A percentile compares a stretch with the other conserved stretches of the same genome.
phyloP scores from a whole-genome alignment of 208 protist species.

The Acanthamoeba sp. region DNA sequence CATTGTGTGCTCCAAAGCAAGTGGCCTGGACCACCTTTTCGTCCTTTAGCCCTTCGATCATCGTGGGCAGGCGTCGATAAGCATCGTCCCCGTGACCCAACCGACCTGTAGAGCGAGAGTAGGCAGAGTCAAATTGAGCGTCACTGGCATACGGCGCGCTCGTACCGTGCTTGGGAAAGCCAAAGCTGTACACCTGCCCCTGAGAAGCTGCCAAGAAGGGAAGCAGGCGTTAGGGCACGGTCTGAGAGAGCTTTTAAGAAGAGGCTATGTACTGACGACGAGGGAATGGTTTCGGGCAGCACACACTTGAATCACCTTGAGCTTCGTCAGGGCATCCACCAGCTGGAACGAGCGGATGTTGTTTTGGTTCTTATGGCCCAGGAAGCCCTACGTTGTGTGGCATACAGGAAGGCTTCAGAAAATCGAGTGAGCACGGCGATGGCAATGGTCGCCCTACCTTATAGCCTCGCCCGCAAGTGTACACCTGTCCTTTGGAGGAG shows the following conservation, averaged over 20 bases:
- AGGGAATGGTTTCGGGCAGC: constrained; percentile 62
- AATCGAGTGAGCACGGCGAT: background rate
- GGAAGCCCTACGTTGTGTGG: constrained; percentile 19
- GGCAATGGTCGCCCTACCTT: too few relatives aligned
- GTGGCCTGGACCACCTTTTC: constrained; percentile 25
- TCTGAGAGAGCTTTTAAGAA: background rate
- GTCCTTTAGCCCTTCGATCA: background rate
- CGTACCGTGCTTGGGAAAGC: constrained; percentile 68
- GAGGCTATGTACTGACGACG: constrained; percentile 31
- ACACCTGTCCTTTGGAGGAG: constrained; percentile 51
- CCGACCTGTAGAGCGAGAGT: background rate
- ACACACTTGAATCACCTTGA: constrained; percentile 48
- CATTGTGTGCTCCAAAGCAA: constrained; percentile 61
- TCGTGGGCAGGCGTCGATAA: constrained; percentile 4
- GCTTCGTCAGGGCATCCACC: constrained; percentile 16
- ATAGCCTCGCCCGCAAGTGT: constrained; percentile 52
- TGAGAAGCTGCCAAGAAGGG: background rate
- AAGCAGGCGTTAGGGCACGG: too few relatives aligned
- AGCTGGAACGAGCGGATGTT: constrained; percentile 54
- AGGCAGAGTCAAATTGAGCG: background rate
- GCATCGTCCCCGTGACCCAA: constrained; percentile 60
- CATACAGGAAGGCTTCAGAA: too few relatives aligned
- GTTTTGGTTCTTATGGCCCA: constrained; percentile 64
- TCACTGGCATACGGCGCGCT: background rate
- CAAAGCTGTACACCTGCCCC: constrained; percentile 57